Base-by-base conservation (phyloP, 73 alveolate genomes). In the Symbiodinium pilosum region DNA sequence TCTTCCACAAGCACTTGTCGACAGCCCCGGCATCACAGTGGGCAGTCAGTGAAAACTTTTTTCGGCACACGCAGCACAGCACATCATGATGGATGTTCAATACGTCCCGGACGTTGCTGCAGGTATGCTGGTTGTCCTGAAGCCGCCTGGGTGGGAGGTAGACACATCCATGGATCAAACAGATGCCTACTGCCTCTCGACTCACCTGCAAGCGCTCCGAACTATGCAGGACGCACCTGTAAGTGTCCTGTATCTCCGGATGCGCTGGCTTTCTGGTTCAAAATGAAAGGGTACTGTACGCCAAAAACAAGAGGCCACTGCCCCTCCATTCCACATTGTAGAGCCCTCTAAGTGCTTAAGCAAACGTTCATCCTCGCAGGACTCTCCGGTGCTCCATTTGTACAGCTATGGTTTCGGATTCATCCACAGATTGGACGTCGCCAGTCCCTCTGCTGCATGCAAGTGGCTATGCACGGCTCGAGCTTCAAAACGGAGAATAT, bases 141-240 rank as follows among this genome's bases (percentile, higher is more conserved):
- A 91, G 77, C 97, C 97, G 0, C 97, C 97, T 4, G 97, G 97
- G 3, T 91, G 97, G 97, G 97, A 91, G n/a, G 97, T 91, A 20
- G 97, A 91, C 81, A 91, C 97, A n/a, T 42, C 96, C 32, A 52
- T 41, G 26, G 56, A 81, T 24, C 86, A 89, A 14, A 64, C 87
- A 30, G 97, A 91, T 34, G 97, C 97, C 6, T 54, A 28, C 41
- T 30, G 97, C 21, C 77, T 91, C 32, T 91, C 97, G 30, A 16
- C 81, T 3, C 81, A 68, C 32, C 81, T 91, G 54, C 97, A 91
- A 43, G 43, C 20, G 4, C 71, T 39, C n/a, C 81, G 77, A 12
- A 36, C 40, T 32, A n/a, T 12, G 84, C 81, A 91, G 97, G 97
- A 91, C 56, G 24, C 41, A n/a, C n/a, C n/a, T 24, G 84, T 30